Evolutionary conservation across 1,284 basidiomycete genomes (phyloP).

Genomic region (Malassezia obtusa): DNA sequence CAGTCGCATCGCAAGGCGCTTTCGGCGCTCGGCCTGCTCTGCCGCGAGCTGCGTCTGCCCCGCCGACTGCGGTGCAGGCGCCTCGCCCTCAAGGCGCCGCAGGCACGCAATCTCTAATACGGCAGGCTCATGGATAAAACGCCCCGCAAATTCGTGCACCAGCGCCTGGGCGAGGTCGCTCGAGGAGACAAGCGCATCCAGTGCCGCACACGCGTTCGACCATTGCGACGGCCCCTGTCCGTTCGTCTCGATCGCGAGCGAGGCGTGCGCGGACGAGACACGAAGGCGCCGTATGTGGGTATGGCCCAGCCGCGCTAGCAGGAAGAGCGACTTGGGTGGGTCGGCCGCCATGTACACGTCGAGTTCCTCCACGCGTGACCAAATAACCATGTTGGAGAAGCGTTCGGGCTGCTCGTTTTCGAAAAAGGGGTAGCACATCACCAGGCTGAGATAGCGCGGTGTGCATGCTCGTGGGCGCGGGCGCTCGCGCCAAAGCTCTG

Average conservation of each 20-base stretch:
- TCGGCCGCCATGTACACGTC: conserved; percentile 36
- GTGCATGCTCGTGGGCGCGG: conserved; percentile 19
- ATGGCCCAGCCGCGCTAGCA: conserved; percentile 24
- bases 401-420: conserved; percentile 37
- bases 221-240: background rate
- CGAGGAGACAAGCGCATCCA: conserved; percentile 2
- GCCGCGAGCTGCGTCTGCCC: background rate
- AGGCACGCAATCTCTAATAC: conserved; percentile 11
- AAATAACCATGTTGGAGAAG: conserved; percentile 34
- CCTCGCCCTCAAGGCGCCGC: background rate
- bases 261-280: conserved; percentile 31
- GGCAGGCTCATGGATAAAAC: background rate
- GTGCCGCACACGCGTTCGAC: conserved; percentile 9
- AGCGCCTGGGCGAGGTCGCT: conserved; percentile 2
- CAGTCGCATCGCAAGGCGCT: conserved; percentile 7
- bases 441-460: conserved; percentile 31
- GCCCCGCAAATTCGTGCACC: conserved; percentile 13
- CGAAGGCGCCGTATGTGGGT: conserved; percentile 31
- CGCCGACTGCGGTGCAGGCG: background rate
- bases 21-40: background rate
- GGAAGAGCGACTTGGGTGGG: conserved; percentile 22
- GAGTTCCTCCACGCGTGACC: conserved; percentile 37
- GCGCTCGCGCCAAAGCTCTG: conserved; percentile 2
- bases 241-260: conserved; percentile 25
- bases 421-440: conserved; percentile 36